phyloP scores from a whole-genome alignment of 768 basidiomycete species.

The Pulveroboletus frians region DNA sequence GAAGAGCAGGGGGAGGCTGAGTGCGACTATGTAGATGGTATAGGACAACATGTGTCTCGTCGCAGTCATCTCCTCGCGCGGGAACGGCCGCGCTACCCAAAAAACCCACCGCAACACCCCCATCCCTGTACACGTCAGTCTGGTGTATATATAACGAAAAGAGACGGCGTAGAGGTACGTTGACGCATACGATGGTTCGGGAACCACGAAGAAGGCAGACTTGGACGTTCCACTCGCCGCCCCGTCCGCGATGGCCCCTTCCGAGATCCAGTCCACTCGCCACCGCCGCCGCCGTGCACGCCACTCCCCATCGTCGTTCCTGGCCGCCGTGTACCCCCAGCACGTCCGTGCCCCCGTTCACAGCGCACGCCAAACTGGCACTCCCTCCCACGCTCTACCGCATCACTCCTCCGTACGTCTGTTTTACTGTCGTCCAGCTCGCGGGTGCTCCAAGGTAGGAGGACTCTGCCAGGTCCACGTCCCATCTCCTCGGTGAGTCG shows the following conservation, averaged over 20 bases:
- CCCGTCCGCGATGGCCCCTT: background rate
- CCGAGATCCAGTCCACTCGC: background rate
- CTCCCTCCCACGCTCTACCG: background rate
- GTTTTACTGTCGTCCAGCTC: too few species aligned
- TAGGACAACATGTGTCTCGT: conserved; percentile 7
- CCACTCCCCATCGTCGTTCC: background rate
- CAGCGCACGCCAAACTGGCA: background rate
- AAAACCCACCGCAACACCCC: too few species aligned
- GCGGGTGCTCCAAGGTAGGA: too few species aligned
- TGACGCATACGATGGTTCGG: background rate
- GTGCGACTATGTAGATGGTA: conserved; percentile 28
- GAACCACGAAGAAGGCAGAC: background rate
- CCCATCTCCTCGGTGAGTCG: conserved; percentile 7
- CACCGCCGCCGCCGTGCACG: conserved; percentile 6
- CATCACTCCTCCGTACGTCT: too few species aligned
- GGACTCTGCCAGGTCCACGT: background rate
- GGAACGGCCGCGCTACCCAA: conserved; percentile 7
- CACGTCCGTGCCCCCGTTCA: background rate
- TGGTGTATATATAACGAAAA: too few species aligned
- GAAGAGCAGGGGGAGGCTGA: conserved; percentile 30
- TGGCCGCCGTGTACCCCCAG: background rate
- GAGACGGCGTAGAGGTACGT: too few species aligned
- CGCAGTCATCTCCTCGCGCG: conserved; percentile 6
- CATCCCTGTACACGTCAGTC: too few species aligned
- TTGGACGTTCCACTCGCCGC: background rate